These are phyloP conservation scores for Paraglomus brasilianum DNA, from an alignment of 192 early-diverging fungal genomes.

Conservation along the genomic window DNA sequence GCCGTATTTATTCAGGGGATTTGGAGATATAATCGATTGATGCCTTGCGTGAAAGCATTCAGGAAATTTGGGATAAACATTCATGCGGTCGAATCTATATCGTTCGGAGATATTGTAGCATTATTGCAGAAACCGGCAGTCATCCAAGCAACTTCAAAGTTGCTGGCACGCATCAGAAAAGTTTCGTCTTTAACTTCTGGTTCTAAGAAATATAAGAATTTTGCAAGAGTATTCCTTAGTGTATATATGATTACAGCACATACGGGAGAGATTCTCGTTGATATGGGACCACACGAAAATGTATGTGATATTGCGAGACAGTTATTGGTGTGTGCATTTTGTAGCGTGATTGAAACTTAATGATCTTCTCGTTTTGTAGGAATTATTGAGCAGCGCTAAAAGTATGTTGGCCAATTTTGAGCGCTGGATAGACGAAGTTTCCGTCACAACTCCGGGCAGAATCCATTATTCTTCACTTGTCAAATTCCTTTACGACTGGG, in stretches of 20 bases:
- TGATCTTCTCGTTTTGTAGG: slow-evolving; percentile 27
- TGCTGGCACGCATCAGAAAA: slow-evolving; percentile 34
- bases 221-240: slow-evolving; percentile 66
- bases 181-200: slow-evolving; percentile 25
- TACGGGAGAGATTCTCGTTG: slow-evolving; percentile 59
- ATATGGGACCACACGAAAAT: slow-evolving; percentile 52
- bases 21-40: slow-evolving; percentile 24
- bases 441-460: slow-evolving; percentile 19
- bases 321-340: neutral
- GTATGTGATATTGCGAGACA: slow-evolving; percentile 36
- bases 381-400: slow-evolving; percentile 36
- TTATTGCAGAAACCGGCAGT: slow-evolving; percentile 30
- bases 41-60: neutral
- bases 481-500: slow-evolving; percentile 51
- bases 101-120: slow-evolving; percentile 13
- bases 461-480: slow-evolving; percentile 2
- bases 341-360: neutral
- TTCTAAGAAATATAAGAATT: slow-evolving; percentile 42
- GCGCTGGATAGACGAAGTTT: slow-evolving; percentile 32
- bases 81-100: neutral
- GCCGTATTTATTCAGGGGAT: slow-evolving; percentile 19
- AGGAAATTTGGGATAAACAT: slow-evolving; percentile 13
- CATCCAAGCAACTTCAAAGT: slow-evolving; percentile 41
- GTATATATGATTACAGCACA: slow-evolving; percentile 71
- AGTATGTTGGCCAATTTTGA: slow-evolving; percentile 39